Percentiles rank a stretch among this genome's conserved stretches.
Evolutionary conservation across 2,329 filamentous ascomycete genomes (phyloP).

Genomic region (Aureobasidium sp.): DNA sequence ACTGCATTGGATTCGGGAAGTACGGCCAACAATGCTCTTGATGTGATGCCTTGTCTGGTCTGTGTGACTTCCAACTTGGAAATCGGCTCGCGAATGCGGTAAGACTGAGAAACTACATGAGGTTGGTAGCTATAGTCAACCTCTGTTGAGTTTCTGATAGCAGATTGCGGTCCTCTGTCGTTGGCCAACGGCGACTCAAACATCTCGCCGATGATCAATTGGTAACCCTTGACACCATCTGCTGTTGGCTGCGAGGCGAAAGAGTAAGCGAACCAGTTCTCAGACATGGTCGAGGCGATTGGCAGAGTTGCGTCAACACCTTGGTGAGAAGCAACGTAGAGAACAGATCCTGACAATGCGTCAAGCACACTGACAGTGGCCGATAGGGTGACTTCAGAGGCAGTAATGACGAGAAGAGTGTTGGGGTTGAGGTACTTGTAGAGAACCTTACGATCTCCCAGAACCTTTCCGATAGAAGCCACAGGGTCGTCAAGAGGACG

Average conservation of each 20-base stretch:
- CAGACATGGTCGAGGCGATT: slow-evolving; percentile 70
- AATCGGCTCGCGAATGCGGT: slow-evolving; percentile 71
- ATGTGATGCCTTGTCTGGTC: slow-evolving; percentile 86
- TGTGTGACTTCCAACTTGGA: slow-evolving; percentile 73
- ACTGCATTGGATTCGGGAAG: slow-evolving; percentile 66
- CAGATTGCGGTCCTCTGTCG: slow-evolving; percentile 70
- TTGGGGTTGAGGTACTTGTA: slow-evolving; percentile 98
- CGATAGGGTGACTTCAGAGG: slow-evolving; percentile 48
- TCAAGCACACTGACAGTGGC: slow-evolving; percentile 76
- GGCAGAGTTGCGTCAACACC: slow-evolving; percentile 67
- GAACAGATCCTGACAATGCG: slow-evolving; percentile 71
- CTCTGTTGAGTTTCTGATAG: slow-evolving; percentile 65
- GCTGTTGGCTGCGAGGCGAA: slow-evolving; percentile 50
- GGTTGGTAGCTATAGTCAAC: slow-evolving; percentile 60
- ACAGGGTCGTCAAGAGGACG: slow-evolving; percentile 73
- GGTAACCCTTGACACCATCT: slow-evolving; percentile 66
- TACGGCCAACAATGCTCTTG: slow-evolving; percentile 70
- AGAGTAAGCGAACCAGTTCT: slow-evolving; percentile 93
- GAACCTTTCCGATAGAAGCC: slow-evolving; percentile 87
- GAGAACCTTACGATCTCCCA: slow-evolving; percentile 83
- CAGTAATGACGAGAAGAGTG: slow-evolving; percentile 64
- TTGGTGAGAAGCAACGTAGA: slow-evolving; percentile 61
- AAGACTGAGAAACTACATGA: slow-evolving; percentile 70
- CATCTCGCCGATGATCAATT: slow-evolving; percentile 77
- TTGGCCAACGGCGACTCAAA: slow-evolving; percentile 81